Evolutionary conservation across 2,329 filamentous ascomycete species (phyloP).

Genomic region (Ramularia collo-cygni): DNA sequence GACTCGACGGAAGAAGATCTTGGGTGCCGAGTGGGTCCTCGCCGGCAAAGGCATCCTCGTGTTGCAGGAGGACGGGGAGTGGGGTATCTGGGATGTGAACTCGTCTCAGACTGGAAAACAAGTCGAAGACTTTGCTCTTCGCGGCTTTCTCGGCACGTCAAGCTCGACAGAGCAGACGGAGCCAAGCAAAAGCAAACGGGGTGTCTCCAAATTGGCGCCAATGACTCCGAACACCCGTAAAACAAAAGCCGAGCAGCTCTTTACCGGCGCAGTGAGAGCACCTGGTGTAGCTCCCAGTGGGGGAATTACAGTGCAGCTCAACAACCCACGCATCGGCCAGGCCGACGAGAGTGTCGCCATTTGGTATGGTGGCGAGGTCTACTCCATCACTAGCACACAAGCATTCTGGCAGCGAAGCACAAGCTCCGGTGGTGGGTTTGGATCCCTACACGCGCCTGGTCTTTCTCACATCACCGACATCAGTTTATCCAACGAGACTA

Average conservation of each 20-base stretch:
- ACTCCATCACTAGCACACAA: constrained; percentile 39
- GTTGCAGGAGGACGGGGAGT: constrained; percentile 45
- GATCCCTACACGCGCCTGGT: constrained; percentile 36
- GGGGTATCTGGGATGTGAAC: constrained; percentile 45
- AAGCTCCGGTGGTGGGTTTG: constrained; percentile 24
- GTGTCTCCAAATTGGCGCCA: constrained; percentile 36
- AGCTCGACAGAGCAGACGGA: constrained; percentile 16
- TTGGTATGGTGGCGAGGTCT: constrained; percentile 41
- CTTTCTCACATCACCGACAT: constrained; percentile 37
- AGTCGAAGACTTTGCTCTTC: constrained; percentile 23
- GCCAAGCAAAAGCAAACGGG: constrained; percentile 26
- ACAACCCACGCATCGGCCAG: constrained; percentile 26
- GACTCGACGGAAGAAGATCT: constrained; percentile 40
- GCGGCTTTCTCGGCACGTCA: constrained; percentile 25
- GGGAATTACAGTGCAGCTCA: constrained; percentile 36
- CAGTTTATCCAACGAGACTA: constrained; percentile 36
- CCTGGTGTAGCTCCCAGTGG: constrained; percentile 31
- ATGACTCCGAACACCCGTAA: constrained; percentile 47
- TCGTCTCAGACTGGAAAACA: constrained; percentile 13
- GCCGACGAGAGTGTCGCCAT: constrained; percentile 41
- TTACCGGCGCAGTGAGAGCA: constrained; percentile 34
- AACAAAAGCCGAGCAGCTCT: constrained; percentile 39
- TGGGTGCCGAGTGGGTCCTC: constrained; percentile 43
- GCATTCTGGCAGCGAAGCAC: constrained; percentile 40
- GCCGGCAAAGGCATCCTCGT: constrained; percentile 41